Base-by-base conservation (phyloP, 2,329 filamentous ascomycete genomes). In the Diaporthe caulivora region DNA sequence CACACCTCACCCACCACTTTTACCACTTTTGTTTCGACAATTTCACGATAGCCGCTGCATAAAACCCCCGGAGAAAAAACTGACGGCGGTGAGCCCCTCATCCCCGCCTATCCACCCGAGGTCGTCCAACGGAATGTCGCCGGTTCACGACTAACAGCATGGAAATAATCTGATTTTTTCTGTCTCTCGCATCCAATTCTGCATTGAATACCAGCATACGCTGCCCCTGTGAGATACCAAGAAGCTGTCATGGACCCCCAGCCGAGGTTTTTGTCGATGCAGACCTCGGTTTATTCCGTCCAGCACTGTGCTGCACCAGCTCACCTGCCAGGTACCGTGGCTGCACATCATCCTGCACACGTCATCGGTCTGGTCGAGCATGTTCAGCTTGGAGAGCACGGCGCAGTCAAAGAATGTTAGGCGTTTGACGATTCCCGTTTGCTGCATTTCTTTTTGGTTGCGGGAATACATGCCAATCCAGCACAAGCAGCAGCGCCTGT, bases 11-110 rank as follows among this genome's bases (percentile, higher is more conserved):
- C 37, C 29, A 40, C 29, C 44, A 67, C 62, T 7, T 21, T 21
- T 51, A 40, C 29, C 44, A 67, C 62, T 7, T 21, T 21, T 51
- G 57, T 53, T 42, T 42, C 31, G 49, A 34, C 26, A 55, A 62
- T 29, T 72, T 71, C 69, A 62, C 69, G 72, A 72, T 72, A 62
- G 44, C 72, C 72, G 60, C 71, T 40, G 71, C 21, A 21, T 57
- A 62, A 51, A 15, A 18, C 44, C 62, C 62, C 47, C 37, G 42
- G 42, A 24, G 47, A 26, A 67, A 71, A 54, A 62, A 42, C 29
- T 58, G 69, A 42, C 55, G 26, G 47, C 55, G 69, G 55, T 71
- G 69, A 71, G 71, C 51, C 62, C 47, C 42, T 53, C 51, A 58
- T 31, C 42, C 44, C 55, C 44, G 69, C 55, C 55, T 34, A 37